Conservation (phyloP, 2,329 filamentous ascomycete genomes). For the Paraphoma chrysanthemicola region DNA sequence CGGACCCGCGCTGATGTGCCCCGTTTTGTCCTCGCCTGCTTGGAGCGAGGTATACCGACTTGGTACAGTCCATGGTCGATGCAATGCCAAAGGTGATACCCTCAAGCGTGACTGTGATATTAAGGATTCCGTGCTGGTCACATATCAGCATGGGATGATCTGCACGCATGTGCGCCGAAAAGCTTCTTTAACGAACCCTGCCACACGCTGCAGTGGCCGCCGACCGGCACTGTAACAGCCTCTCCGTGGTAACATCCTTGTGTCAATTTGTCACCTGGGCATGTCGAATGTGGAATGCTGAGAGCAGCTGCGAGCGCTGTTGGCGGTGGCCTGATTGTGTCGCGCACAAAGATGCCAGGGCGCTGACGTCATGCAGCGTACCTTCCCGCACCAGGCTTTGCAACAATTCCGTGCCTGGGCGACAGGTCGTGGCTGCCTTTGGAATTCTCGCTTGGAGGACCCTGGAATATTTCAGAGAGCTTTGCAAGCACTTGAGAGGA, state of each 20-base stretch:
- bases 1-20: constrained; percentile 78
- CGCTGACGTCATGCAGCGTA: constrained; percentile 4
- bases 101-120: constrained; percentile 5
- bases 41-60: constrained; percentile 46
- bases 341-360: background rate
- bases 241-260: constrained; percentile 24
- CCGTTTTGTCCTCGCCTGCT: constrained; percentile 70
- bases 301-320: background rate
- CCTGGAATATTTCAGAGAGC: too few species aligned
- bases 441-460: too few species aligned
- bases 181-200: constrained; percentile 30
- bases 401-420: background rate
- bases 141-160: constrained; percentile 32
- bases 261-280: constrained; percentile 8
- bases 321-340: background rate
- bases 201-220: constrained; percentile 22
- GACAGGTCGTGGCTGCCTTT: too few species aligned
- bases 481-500: too few species aligned
- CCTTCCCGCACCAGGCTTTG: background rate
- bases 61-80: constrained; percentile 10
- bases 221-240: constrained; percentile 27
- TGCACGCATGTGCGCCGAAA: constrained; percentile 15
- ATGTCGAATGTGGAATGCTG: constrained; percentile 16
- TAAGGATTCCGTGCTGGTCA: constrained; percentile 14
- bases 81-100: background rate